Percentiles rank a stretch among this genome's conserved stretches.
phyloP scores from a whole-genome alignment of 306 rosid genomes.

The Lathyrus tuberosus region DNA sequence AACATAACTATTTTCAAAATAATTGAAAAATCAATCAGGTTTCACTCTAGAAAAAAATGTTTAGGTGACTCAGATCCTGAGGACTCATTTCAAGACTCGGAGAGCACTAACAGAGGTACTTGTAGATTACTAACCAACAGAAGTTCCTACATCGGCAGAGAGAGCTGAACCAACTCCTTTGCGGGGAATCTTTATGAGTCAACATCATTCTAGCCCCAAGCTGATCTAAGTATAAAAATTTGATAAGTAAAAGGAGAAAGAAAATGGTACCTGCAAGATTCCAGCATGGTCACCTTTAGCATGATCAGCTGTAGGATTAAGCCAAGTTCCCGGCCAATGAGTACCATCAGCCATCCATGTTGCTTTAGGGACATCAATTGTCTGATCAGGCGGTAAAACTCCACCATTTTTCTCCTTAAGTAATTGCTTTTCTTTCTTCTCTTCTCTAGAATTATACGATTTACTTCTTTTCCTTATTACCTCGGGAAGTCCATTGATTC shows the following conservation, averaged over 20 bases:
- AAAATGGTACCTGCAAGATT: constrained; percentile 65
- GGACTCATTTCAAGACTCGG: no score
- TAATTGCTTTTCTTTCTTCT: constrained; percentile 57
- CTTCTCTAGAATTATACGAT: constrained; percentile 58
- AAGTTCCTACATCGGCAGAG: no score
- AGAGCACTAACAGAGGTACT: no score
- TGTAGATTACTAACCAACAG: no score
- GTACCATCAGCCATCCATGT: constrained; percentile 97
- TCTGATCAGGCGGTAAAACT: constrained; percentile 37
- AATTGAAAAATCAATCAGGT: no score
- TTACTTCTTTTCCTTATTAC: constrained; percentile 57
- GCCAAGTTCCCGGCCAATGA: constrained; percentile 92
- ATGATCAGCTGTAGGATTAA: constrained; percentile 55
- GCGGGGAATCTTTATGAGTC: no score
- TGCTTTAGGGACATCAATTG: constrained; percentile 48
- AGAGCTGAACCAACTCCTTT: no score
- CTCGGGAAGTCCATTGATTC: constrained; percentile 81
- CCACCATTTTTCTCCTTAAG: constrained; percentile 64
- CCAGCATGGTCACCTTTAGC: constrained; percentile 91
- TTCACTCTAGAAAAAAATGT: no score
- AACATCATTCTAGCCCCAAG: background rate
- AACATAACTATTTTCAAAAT: no score
- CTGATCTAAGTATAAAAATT: background rate
- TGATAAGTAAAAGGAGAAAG: background rate
- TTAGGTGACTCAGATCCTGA: no score